A percentile compares a stretch with the other conserved stretches of the same genome.
Conservation (phyloP, 1,284 basidiomycete genomes). For the Malassezia cuniculi region DNA sequence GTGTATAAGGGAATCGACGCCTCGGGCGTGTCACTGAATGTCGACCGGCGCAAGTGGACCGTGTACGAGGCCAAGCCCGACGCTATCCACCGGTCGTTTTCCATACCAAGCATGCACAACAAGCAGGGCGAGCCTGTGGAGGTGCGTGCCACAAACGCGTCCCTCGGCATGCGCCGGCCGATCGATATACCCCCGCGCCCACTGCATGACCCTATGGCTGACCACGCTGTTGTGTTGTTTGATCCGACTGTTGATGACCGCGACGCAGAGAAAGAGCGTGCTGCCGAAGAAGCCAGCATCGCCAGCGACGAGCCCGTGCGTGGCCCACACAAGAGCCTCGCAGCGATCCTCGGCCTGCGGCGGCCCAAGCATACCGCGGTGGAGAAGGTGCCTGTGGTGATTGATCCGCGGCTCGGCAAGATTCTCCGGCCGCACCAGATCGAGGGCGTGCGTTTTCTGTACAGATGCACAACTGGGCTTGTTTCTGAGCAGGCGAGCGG, state of each 20-base stretch:
- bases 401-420: constrained; percentile 75
- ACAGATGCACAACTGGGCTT: constrained; percentile 87
- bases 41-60: constrained; percentile 31
- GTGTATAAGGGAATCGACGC: constrained; percentile 41
- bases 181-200: constrained; percentile 76
- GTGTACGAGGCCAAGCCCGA: constrained; percentile 30
- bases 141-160: constrained; percentile 57
- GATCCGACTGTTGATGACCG: constrained; percentile 80
- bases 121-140: constrained; percentile 62
- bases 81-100: constrained; percentile 52
- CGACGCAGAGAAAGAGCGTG: constrained; percentile 30
- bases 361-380: constrained; percentile 21
- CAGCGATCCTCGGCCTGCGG: constrained; percentile 60
- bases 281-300: constrained; percentile 9
- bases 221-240: constrained; percentile 92
- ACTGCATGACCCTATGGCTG: constrained; percentile 88
- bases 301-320: constrained; percentile 13
- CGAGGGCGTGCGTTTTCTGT: constrained; percentile 89
- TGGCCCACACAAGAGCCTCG: constrained; percentile 80
- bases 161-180: constrained; percentile 74
- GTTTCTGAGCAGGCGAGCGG: constrained; percentile 83
- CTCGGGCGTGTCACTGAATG: constrained; percentile 36
- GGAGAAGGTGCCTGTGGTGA: constrained; percentile 87
- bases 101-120: constrained; percentile 70
- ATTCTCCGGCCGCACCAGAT: constrained; percentile 39